Evolutionary conservation across 2,329 filamentous ascomycete genomes (phyloP), one percentile per base, ranked within the genome.

Genomic region (Claviceps cyperi): DNA sequence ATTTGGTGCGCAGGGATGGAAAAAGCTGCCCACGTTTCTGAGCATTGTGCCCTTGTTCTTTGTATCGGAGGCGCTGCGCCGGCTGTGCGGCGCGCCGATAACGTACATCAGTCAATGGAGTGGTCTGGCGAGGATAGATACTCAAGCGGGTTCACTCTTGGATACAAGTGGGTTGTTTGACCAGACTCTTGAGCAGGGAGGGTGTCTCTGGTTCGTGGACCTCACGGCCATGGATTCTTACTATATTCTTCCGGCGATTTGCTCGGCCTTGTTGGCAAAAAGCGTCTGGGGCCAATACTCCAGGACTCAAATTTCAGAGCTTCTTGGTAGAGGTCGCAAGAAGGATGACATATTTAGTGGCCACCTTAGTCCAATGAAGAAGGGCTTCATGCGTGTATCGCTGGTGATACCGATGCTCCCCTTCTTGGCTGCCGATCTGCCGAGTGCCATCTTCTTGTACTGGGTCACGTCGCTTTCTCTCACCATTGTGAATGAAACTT

Each of bases 121-220:
- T n/a, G 63, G 64, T 13, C 36, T 65, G 35, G 57, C 55, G 19
- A 55, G 53, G 28, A 19, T 2, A 11, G 28, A 4, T 19, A 14
- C 22, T n/a, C 24, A 3, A 21, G 13, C 28, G 50, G 56, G 7
- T 53, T 55, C 22, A 4, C 38, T 64, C 2, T 59, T 59, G 13
- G 55, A 57, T 4, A 52, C 60, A 19, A 55, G 56, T 48, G 53
- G 53, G 50, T 54, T 63, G 49, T 55, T 63, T 38, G 61, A 74
- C 43, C 61, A 66, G 3, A 65, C 67, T 1, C 57, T 80, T n/a
- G 57, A 65, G 1, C 65, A 70, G 0, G 76, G 73, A 5, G 76
- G 77, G 24, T 69, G 66, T 40, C 64, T 79, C 15, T 80, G 77
- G 76, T 78, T 80, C 56, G 64, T 68, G 2, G 72, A 80, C 54